Percentiles rank a stretch among this genome's conserved stretches.
Evolutionary conservation across 2,329 filamentous ascomycete genomes (phyloP).

Genomic region (Aplosporella prunicola): DNA sequence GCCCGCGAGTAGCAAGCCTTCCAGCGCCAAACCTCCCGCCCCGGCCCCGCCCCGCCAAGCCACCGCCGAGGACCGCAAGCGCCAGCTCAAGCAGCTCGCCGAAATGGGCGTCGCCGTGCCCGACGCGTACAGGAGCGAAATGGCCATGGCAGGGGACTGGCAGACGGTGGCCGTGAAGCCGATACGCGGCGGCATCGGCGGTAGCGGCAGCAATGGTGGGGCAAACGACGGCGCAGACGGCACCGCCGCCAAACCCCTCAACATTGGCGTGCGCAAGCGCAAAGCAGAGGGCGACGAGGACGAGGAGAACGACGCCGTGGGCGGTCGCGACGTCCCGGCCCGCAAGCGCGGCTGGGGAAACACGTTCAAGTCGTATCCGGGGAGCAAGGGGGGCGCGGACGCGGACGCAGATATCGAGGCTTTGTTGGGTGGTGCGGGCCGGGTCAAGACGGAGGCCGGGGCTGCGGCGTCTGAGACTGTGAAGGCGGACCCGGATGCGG

Average conservation of each 20-base stretch:
- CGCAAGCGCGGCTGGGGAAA: conserved; percentile 37
- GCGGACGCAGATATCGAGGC: conserved; percentile 53
- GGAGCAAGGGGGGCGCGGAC: conserved; percentile 32
- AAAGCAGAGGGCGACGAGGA: conserved; percentile 51
- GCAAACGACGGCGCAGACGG: conserved; percentile 39
- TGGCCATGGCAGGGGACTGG: conserved; percentile 89
- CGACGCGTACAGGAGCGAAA: conserved; percentile 63
- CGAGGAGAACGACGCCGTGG: conserved; percentile 40
- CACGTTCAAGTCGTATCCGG: conserved; percentile 37
- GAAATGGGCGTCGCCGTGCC: conserved; percentile 81
- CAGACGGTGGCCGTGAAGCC: conserved; percentile 48
- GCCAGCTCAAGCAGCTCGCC: conserved; percentile 78
- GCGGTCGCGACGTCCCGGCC: conserved; percentile 39
- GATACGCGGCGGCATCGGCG: conserved; percentile 20
- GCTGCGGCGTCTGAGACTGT: conserved; percentile 15
- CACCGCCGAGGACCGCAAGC: conserved; percentile 60
- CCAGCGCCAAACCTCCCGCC: conserved; percentile 17
- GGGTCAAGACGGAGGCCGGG: conserved; percentile 19
- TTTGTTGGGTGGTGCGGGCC: conserved; percentile 32
- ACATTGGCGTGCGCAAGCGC: conserved; percentile 50
- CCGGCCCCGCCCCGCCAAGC: conserved; percentile 33
- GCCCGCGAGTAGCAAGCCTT: conserved; percentile 18
- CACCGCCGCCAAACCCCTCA: conserved; percentile 31
- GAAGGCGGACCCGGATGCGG: conserved; percentile 22
- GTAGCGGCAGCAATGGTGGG: conserved; percentile 33